phyloP scores from a whole-genome alignment of 495 filamentous ascomycete genomes.

The Penicillium lividum region DNA sequence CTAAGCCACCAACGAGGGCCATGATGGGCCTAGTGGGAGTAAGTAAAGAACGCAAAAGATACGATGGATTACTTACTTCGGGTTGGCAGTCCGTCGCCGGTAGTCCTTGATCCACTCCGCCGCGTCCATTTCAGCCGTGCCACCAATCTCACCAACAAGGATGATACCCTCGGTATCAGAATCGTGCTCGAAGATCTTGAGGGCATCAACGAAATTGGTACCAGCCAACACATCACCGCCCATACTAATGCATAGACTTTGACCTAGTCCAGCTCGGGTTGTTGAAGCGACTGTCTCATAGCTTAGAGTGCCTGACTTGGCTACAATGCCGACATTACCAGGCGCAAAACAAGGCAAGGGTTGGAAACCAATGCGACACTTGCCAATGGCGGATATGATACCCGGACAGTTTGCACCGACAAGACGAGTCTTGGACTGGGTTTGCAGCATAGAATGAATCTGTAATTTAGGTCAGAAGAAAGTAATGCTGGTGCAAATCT shows the following conservation, averaged over 20 bases:
- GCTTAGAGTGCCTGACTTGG: conserved; percentile 85
- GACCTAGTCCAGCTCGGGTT: conserved; percentile 77
- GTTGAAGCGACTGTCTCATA: conserved; percentile 88
- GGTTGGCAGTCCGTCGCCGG: conserved; percentile 53
- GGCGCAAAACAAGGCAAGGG: conserved; percentile 74
- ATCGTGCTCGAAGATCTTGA: conserved; percentile 73
- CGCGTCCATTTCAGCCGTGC: conserved; percentile 74
- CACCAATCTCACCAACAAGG: conserved; percentile 86
- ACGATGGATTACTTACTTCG: conserved; percentile 59
- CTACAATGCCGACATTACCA: conserved; percentile 77
- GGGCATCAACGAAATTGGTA: conserved; percentile 76
- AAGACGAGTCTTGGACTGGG: conserved; percentile 77
- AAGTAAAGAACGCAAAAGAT: conserved; percentile 3
- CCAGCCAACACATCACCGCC: conserved; percentile 84
- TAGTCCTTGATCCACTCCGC: conserved; percentile 80
- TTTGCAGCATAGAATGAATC: conserved; percentile 76
- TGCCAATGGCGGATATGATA: conserved; percentile 80
- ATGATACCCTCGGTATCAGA: conserved; percentile 79
- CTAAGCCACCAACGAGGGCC: conserved; percentile 71
- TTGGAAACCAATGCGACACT: conserved; percentile 86
- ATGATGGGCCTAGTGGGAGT: conserved; percentile 65
- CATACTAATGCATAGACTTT: conserved; percentile 84
- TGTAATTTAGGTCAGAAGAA: conserved; percentile 24
- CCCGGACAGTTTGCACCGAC: conserved; percentile 88
- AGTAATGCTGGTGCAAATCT: neutral